Base-by-base conservation (phyloP, 805 yeast genomes). In the Helenozyma baotianmanensis region DNA sequence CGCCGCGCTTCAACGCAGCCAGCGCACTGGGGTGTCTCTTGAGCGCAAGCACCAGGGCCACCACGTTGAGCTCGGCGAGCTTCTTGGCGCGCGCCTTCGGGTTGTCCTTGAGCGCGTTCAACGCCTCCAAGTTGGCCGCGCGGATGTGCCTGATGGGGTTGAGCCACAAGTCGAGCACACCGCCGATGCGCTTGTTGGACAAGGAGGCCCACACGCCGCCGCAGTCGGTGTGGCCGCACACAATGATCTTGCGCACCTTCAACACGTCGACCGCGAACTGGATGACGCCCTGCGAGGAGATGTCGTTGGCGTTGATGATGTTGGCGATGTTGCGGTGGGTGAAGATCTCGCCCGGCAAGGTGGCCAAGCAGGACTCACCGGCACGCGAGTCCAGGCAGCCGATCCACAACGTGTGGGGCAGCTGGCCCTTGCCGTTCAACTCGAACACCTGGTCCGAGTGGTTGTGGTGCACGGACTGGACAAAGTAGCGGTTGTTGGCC, bases 161-260 rank as follows among this genome's bases (percentile, higher is more conserved):
- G 36, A 46, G 47, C 50, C 50, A 46, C 38, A 44, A 38, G 42
- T 46, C 50, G 22, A 46, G 45, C 25, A 46, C 50, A 21, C 50
- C 50, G 18, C 50, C 50, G 14, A 46, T 44, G 4, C 47, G 34
- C 29, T 44, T 43, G 39, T 42, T 43, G 23, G 48, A 44, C 32
- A 46, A 40, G 26, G 50, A 44, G 10, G 50, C 50, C 48, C 48
- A 46, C 17, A 46, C 42, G 12, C 50, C 50, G 22, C 50, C 50
- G 21, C 50, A 46, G 38, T 46, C 50, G 6, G 48, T 46, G 42
- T 46, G 50, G 31, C 50, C 50, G 24, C 50, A 46, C 18, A 46
- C 44, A 23, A 46, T 38, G 42, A 46, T 46, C 13, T 46, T 46
- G 26, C 42, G 37, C 21, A 46, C 50, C 33, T 44, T 43, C 36